Base-by-base conservation (phyloP, 1,284 basidiomycete species). In the Apiotrichum sp. region DNA sequence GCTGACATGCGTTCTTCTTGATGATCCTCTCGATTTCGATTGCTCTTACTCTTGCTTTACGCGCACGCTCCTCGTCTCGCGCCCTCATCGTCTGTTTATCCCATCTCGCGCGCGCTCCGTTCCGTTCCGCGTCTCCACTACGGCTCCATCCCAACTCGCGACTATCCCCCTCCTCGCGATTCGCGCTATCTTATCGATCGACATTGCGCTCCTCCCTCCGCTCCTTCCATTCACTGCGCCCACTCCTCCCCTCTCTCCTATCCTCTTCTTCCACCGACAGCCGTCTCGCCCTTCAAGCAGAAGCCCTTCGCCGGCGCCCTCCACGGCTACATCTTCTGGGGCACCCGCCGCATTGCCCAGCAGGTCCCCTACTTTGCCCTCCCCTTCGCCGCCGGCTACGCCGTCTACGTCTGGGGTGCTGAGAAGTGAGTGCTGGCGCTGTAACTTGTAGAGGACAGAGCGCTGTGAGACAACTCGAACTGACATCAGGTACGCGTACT, bases 241-340 rank as follows among this genome's bases (percentile, higher is more conserved):
- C 49, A 33, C 31, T 13, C 42, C 33, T 40, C 57, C 40, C 42
- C 34, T 29, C 32, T 22, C 22, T 22, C 22, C 22, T 22, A 22
- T n/a, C 41, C 36, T 38, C 11, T n/a, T 13, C 14, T 39, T 42
- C 29, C 32, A 22, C 43, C 48, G 45, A 51, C 67, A 95, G 92
- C 83, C 63, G 68, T 93, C 62, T 93, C 93, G 34, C 87, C 90
- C 11, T 87, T 83, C 79, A 83, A 86, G 71, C 83, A 88, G 67
- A 84, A 84, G 61, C 83, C 88, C 10, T 82, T 87, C 46, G 83
- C 84, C 49, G 80, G 88, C 60, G 82, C 86, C 65, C 73, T 93
- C 71, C 80, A 82, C 54, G 83, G 78, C 66, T 95, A 87, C 80
- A 69, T 93, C 65, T 89, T 93, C 82, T 91, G 93, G 78, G 92